A percentile compares a stretch with the other conserved stretches of the same genome.
Evolutionary conservation across 768 basidiomycete genomes (phyloP).

Genomic region (Amanita brunnescens): DNA sequence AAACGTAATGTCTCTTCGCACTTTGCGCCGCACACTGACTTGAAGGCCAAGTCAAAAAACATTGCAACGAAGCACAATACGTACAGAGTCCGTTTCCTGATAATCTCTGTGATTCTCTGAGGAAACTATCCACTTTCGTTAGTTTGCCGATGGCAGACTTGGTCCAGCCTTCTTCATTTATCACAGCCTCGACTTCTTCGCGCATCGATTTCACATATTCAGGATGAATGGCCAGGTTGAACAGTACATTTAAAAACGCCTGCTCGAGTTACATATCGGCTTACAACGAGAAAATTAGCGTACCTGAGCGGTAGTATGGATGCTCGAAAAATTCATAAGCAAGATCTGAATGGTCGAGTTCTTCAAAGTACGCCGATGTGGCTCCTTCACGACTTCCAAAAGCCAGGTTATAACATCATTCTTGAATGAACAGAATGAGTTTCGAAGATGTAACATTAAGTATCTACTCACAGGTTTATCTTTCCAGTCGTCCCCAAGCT

Average conservation of each 20-base stretch:
- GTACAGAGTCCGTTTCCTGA: conserved; percentile 18
- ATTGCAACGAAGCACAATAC: background rate
- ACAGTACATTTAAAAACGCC: conserved; percentile 29
- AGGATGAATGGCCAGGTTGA: conserved; percentile 26
- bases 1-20: conserved; percentile 28
- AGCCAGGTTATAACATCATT: conserved; percentile 41
- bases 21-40: conserved; percentile 22
- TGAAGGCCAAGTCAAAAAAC: background rate
- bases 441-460: background rate
- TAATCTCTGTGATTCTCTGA: conserved; percentile 29
- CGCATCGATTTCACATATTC: conserved; percentile 26
- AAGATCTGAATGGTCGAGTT: conserved; percentile 28
- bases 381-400: conserved; percentile 25
- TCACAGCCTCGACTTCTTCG: conserved; percentile 32
- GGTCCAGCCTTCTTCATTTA: conserved; percentile 28
- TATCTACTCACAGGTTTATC: conserved; percentile 19
- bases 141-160: conserved; percentile 28
- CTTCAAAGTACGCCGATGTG: conserved; percentile 14
- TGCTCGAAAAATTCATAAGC: conserved; percentile 31
- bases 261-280: conserved; percentile 8
- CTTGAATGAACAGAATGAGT: conserved; percentile 16
- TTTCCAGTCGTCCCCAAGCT: conserved; percentile 19
- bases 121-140: conserved; percentile 37
- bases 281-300: too few species aligned
- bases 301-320: conserved; percentile 36